Base-by-base conservation (phyloP, 2,329 filamentous ascomycete genomes). In the Pestalotiopsis sp. region DNA sequence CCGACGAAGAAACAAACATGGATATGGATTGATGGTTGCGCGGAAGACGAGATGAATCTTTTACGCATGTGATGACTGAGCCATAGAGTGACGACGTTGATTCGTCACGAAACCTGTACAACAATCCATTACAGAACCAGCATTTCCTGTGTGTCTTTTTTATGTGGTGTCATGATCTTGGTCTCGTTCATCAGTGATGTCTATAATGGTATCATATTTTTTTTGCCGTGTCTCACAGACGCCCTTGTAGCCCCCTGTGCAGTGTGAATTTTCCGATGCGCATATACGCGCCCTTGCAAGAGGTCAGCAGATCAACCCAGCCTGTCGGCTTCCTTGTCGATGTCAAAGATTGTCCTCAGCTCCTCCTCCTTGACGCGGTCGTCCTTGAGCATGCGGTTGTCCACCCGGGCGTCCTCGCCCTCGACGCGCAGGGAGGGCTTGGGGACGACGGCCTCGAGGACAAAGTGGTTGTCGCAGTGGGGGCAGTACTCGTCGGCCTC, bases 401-500 rank as follows among this genome's bases (percentile, higher is more conserved):
- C 93, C 75, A 95, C 87, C 70, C 96, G 87, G 3, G 91, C 91
- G 82, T 99, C 97, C 71, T 97, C 95, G 70, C 95, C 93, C 84
- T 99, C 96, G 65, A 99, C 88, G 73, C 95, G 90, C 65, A 99
- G 83, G 45, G 92, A 88, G 11, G 95, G 88, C 82, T 97, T 93
- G 25, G 96, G 93, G 4, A 92, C 93, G 74, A 92, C 82, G 65
- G 96, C 97, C 4, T 98, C 95, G 72, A 99, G 86, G 52, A 99
- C 92, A 78, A 95, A 99, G 82, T 99, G 97, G 83, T 99, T 99
- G 80, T 99, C 96, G 85, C 96, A 99, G 84, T 98, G 93, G 25
- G 96, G 97, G 85, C 96, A 99, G 86, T 97, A 99, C 81, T 99
- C 97, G 83, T 99, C 96, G 79, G 93, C 92, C 75, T 99, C 96